A percentile compares a stretch with the other conserved stretches of the same genome.
Evolutionary conservation across 2,329 filamentous ascomycete species (phyloP).

Genomic region (Xylaria sp.): DNA sequence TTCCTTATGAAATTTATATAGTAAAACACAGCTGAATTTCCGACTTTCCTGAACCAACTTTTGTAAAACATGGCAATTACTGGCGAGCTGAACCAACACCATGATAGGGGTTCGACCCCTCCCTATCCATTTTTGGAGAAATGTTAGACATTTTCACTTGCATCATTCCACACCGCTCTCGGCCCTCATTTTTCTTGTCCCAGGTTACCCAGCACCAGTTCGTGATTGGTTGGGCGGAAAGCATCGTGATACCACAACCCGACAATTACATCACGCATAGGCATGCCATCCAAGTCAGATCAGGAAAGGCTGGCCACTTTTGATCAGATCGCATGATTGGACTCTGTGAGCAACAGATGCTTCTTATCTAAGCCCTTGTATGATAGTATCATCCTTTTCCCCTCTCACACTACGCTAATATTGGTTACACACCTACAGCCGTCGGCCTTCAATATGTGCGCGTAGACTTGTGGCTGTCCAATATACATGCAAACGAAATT

Average conservation of each 20-base stretch:
- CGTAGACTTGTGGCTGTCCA: constrained; percentile 22
- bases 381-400: not conserved
- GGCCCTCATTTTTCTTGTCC: constrained; percentile 9
- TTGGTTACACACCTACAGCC: not conserved
- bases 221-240: constrained; percentile 18
- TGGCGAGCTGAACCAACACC: too few species aligned
- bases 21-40: too few species aligned
- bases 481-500: constrained; percentile 26
- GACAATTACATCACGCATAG: constrained; percentile 28
- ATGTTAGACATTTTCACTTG: not conserved
- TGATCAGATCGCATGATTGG: constrained; percentile 32
- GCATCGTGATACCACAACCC: constrained; percentile 16
- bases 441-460: constrained; percentile 1
- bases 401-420: not conserved
- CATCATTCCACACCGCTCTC: constrained; percentile 21
- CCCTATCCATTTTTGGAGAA: too few species aligned
- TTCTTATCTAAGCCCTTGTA: constrained; percentile 22
- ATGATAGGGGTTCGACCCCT: too few species aligned
- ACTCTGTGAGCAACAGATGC: not conserved
- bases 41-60: too few species aligned
- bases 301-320: constrained; percentile 30
- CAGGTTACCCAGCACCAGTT: not conserved
- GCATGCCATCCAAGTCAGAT: constrained; percentile 23
- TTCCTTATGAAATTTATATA: too few species aligned
- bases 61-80: too few species aligned